phyloP scores from a whole-genome alignment of 2,329 filamentous ascomycete genomes.

The Penicillium aurantiogriseum region DNA sequence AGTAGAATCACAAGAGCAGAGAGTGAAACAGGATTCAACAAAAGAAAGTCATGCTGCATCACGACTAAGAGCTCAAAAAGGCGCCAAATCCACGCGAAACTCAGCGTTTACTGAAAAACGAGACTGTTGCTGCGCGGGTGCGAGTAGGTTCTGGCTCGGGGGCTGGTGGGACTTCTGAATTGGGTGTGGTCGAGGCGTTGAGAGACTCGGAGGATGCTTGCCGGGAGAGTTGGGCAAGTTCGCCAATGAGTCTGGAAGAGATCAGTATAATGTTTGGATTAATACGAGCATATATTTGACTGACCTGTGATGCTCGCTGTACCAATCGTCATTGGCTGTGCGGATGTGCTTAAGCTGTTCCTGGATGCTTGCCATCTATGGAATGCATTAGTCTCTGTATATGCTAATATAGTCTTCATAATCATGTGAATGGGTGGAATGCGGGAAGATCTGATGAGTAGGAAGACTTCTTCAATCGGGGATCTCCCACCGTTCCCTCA shows the following conservation, averaged over 20 bases:
- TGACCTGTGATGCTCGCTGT: slow-evolving; percentile 45
- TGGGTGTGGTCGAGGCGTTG: slow-evolving; percentile 32
- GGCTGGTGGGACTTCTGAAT: slow-evolving; percentile 21
- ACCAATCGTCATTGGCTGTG: slow-evolving; percentile 46
- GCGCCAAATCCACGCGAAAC: not conserved
- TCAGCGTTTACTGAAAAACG: slow-evolving; percentile 11
- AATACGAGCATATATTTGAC: slow-evolving; percentile 8
- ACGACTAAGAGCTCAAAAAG: slow-evolving; percentile 3
- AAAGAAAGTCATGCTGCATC: slow-evolving; percentile 21
- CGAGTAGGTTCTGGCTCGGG: slow-evolving; percentile 20
- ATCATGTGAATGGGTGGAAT: slow-evolving; percentile 34
- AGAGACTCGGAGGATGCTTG: slow-evolving; percentile 29
- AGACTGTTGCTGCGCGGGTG: slow-evolving; percentile 14
- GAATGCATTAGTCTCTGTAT: slow-evolving; percentile 24
- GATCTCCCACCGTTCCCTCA: slow-evolving; percentile 49
- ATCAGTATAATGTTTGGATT: not conserved
- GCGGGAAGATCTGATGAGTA: slow-evolving; percentile 31
- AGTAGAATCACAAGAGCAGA: slow-evolving; percentile 19
- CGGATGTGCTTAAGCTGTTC: slow-evolving; percentile 49
- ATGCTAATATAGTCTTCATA: slow-evolving; percentile 23
- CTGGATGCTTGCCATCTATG: slow-evolving; percentile 49
- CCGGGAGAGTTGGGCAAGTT: slow-evolving; percentile 38
- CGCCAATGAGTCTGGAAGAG: slow-evolving; percentile 37
- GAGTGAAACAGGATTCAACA: slow-evolving; percentile 23
- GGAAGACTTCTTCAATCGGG: slow-evolving; percentile 38